Evolutionary conservation across 352 stramenopile genomes (phyloP), one percentile per base, ranked within the genome.

Genomic region (Phytophthora fragariaefolia): DNA sequence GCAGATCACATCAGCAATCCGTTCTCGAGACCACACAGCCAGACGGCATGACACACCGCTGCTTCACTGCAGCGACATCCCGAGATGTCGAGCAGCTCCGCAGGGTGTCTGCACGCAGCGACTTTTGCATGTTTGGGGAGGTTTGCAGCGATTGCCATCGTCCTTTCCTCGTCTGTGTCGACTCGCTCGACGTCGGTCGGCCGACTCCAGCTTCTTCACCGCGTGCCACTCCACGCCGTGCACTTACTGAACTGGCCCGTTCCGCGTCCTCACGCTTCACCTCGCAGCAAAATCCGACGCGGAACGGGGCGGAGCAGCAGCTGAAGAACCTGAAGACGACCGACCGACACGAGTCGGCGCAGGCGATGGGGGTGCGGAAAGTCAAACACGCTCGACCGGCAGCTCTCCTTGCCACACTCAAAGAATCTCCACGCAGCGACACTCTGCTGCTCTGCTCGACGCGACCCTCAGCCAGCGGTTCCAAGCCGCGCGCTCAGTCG

Each of bases 81-180:
- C 38, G 23, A 64, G 40, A 79, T 54, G 62, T 40, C 49, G 63
- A 60, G 66, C 71, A 71, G 66, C 13, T 73, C 73, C 43, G 63
- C 79, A 87, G 79, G 82, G 80, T 88, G 87, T 76, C 87, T 95
- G 87, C 87, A 95, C 87, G 76, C 87, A 95, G 87, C 87, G 87
- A 88, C 87, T 95, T 93, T 93, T 86, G 87, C 87, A 95, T 95
- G 87, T 95, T 95, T 95, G 63, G 50, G 49, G 51, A 81, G 54
- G 26, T 61, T 63, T 64, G 66, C 66, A 65, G 38, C 38, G 59
- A 77, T 42, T 34, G 46, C 58, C 57, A 49, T 40, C 52, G 46
- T 40, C 18, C 12, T 42, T 47, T 56, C 49, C 43, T 58, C 51
- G 17, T 63, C 55, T 56, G 42, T 2, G 38, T 42, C 50, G 40